Conservation (phyloP, 1,139 yeast species). For the Geotrichum siamense region DNA sequence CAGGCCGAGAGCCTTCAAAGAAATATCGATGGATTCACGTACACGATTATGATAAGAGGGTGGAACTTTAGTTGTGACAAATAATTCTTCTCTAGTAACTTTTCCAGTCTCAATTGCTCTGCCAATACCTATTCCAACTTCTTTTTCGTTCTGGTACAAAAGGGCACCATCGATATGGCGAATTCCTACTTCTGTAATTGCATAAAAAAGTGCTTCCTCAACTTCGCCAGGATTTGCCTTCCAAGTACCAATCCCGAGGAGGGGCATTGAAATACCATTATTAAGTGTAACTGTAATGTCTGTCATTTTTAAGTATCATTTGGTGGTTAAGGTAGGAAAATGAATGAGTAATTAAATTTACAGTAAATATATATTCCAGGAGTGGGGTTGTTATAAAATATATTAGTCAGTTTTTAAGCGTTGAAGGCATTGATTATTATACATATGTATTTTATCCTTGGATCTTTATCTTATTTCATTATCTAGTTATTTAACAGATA, state of each 20-base stretch:
- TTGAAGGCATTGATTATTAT: too few relatives aligned
- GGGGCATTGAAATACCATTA: conserved; percentile 40
- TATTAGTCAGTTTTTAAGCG: too few relatives aligned
- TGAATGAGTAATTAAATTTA: too few relatives aligned
- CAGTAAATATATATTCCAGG: too few relatives aligned
- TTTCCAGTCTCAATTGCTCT: conserved; percentile 25
- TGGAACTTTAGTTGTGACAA: conserved; percentile 76
- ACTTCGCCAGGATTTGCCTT: conserved; percentile 39
- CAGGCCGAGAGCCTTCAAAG: conserved; percentile 59
- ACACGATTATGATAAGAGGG: conserved; percentile 62
- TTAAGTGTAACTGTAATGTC: conserved; percentile 28
- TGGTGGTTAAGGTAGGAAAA: too few relatives aligned
- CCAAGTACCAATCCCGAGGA: conserved; percentile 58
- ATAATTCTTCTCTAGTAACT: conserved; percentile 52
- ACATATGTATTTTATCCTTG: too few relatives aligned
- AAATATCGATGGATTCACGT: conserved; percentile 50
- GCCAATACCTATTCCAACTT: conserved; percentile 44
- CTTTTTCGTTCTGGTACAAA: conserved; percentile 49
- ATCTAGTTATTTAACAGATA: too few relatives aligned
- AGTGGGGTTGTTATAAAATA: too few relatives aligned
- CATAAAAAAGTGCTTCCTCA: conserved; percentile 28
- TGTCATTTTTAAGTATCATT: too few relatives aligned
- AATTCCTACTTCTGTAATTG: conserved; percentile 40
- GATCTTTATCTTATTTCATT: too few relatives aligned
- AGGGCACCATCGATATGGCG: conserved; percentile 60